phyloP scores from a whole-genome alignment of 305 asterid species.

The Fraxinus angustifolia region DNA sequence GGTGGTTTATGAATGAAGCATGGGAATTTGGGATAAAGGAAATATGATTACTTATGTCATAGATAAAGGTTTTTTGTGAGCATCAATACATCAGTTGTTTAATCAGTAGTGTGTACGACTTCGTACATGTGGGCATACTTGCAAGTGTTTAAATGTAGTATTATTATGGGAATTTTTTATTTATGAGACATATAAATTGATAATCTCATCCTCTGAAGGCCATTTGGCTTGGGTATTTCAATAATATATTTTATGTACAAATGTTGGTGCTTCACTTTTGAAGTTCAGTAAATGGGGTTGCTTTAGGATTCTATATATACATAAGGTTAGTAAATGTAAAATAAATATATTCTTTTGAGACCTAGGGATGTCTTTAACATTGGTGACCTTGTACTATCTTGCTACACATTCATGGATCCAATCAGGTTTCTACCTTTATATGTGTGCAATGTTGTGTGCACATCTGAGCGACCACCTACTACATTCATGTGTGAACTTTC shows the following conservation, averaged over 20 bases:
- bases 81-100: neutral
- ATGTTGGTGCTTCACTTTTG: neutral
- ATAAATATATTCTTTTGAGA: neutral
- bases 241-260: neutral
- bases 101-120: neutral
- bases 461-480: neutral
- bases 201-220: neutral
- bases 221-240: neutral
- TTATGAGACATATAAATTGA: neutral
- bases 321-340: neutral
- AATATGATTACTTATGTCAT: neutral
- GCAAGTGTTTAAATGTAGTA: neutral
- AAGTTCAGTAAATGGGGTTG: neutral
- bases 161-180: neutral
- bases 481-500: neutral
- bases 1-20: neutral
- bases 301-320: neutral
- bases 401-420: conserved; percentile 4
- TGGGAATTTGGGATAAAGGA: neutral
- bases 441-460: neutral
- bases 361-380: neutral
- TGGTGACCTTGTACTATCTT: neutral
- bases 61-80: neutral
- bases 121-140: neutral
- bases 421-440: neutral